Percentiles rank a stretch among this genome's conserved stretches.
Conservation (phyloP, 2,329 filamentous ascomycete genomes). For the Alternaria sp. region DNA sequence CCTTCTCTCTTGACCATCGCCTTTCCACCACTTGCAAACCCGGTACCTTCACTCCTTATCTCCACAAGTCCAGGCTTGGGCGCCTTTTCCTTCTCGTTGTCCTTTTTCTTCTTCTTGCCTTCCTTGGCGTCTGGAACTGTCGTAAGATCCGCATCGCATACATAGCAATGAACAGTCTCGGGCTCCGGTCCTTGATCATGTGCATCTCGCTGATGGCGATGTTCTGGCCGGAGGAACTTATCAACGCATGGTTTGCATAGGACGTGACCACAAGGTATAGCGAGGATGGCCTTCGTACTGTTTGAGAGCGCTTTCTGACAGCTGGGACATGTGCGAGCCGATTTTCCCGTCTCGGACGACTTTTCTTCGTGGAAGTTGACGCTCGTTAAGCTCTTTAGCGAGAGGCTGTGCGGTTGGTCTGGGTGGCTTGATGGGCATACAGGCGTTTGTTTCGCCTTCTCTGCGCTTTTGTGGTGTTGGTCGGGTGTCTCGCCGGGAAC, state of each 20-base stretch:
- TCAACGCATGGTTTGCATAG: conserved; percentile 84
- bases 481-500: conserved; percentile 81
- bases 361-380: conserved; percentile 79
- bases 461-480: conserved; percentile 53
- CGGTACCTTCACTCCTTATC: conserved; percentile 85
- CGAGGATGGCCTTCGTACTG: conserved; percentile 78
- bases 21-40: conserved; percentile 86
- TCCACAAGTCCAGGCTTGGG: conserved; percentile 76
- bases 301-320: conserved; percentile 86
- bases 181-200: conserved; percentile 64
- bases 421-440: conserved; percentile 77
- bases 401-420: conserved; percentile 73
- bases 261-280: conserved; percentile 90
- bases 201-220: conserved; percentile 51
- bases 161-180: conserved; percentile 73
- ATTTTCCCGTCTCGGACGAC: conserved; percentile 57
- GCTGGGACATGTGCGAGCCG: conserved; percentile 73
- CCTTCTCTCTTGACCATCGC: conserved; percentile 81
- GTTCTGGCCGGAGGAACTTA: conserved; percentile 71
- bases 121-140: conserved; percentile 35
- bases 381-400: conserved; percentile 76
- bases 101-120: conserved; percentile 52
- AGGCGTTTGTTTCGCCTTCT: conserved; percentile 67
- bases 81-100: conserved; percentile 64
- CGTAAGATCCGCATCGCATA: conserved; percentile 82